Percentiles rank a stretch among this genome's conserved stretches.
These are phyloP conservation scores for Mycosphaerella arachidis DNA, from an alignment of 2,329 filamentous ascomycete species.

Conservation along the genomic window DNA sequence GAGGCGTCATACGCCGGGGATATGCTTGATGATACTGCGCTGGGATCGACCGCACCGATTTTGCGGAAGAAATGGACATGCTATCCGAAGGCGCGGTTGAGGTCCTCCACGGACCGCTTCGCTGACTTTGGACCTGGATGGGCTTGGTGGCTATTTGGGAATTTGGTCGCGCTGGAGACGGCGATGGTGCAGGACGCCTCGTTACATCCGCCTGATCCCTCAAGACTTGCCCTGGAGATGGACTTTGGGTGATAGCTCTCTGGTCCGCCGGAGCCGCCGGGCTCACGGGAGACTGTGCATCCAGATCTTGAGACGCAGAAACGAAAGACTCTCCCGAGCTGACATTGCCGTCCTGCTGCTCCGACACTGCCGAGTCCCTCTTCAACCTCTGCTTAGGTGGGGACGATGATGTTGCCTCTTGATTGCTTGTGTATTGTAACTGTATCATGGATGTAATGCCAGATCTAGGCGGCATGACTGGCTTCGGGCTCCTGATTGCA, in stretches of 20 bases:
- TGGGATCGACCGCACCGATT: slow-evolving; percentile 26
- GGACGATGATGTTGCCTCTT: slow-evolving; percentile 1
- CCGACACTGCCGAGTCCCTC: neutral
- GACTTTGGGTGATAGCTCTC: slow-evolving; percentile 1
- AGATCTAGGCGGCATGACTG: slow-evolving; percentile 23
- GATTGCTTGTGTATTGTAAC: slow-evolving; percentile 22
- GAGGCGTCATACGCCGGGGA: slow-evolving; percentile 38
- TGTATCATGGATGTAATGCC: slow-evolving; percentile 32
- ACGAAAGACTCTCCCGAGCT: slow-evolving; percentile 21
- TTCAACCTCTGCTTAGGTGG: slow-evolving; percentile 4
- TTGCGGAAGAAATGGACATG: slow-evolving; percentile 19
- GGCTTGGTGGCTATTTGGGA: slow-evolving; percentile 11
- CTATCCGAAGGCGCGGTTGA: slow-evolving; percentile 17
- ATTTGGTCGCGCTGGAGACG: slow-evolving; percentile 10
- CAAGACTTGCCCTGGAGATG: slow-evolving; percentile 14
- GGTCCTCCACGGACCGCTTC: slow-evolving; percentile 5
- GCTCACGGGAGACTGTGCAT: slow-evolving; percentile 13
- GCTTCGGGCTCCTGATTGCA: slow-evolving; percentile 41
- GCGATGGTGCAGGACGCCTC: slow-evolving; percentile 13
- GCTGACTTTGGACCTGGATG: slow-evolving; percentile 10
- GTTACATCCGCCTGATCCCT: slow-evolving; percentile 9
- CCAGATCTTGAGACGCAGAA: slow-evolving; percentile 20
- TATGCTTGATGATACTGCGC: slow-evolving; percentile 34
- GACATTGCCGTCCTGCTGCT: neutral
- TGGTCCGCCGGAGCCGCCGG: neutral